Evolutionary conservation across 352 stramenopile genomes (phyloP), one percentile per base, ranked within the genome.

Genomic region (Phytophthora parvispora): DNA sequence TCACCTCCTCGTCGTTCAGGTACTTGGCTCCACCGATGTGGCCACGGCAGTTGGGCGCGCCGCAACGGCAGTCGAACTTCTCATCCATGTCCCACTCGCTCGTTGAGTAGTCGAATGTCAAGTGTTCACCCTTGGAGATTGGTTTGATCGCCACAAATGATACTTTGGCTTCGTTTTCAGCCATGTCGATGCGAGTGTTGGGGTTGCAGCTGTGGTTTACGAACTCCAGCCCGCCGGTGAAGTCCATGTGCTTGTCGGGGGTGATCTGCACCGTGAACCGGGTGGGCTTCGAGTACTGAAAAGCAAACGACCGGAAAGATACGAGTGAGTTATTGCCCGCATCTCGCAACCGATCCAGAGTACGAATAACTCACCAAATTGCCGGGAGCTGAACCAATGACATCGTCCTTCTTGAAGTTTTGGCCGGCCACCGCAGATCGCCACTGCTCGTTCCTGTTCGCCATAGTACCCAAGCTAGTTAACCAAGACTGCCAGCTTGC

Each of bases 21-120:
- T 95, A 88, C 75, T 96, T 96, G 60, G 91, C 91, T 5, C 91
- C 91, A 15, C 81, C 77, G 34, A 97, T 89, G 73, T 94, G 76
- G 22, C 85, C 83, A 29, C 78, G 80, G 60, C 87, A 94, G 12
- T 75, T 81, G 3, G 67, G 47, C 25, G 84, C 77, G 48, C 89
- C 87, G 60, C 91, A 97, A 38, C 81, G 81, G 70, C 91, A 97
- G 56, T 89, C 76, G 28, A 97, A 97, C 64, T 96, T 96, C 64
- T 95, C 88, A 62, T 97, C 88, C 91, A 97, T 97, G 75, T 97
- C 89, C 91, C 91, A 97, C 66, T 97, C 91, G 60, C 87, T 97
- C 59, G 89, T 96, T 56, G 84, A 84, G 79, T 97, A 97, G 77
- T 97, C 91, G 60, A 97, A 97, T 6, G 80, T 90, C 29, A 97